phyloP scores from a whole-genome alignment of 768 basidiomycete species.

The Amanita pseudoporphyria region DNA sequence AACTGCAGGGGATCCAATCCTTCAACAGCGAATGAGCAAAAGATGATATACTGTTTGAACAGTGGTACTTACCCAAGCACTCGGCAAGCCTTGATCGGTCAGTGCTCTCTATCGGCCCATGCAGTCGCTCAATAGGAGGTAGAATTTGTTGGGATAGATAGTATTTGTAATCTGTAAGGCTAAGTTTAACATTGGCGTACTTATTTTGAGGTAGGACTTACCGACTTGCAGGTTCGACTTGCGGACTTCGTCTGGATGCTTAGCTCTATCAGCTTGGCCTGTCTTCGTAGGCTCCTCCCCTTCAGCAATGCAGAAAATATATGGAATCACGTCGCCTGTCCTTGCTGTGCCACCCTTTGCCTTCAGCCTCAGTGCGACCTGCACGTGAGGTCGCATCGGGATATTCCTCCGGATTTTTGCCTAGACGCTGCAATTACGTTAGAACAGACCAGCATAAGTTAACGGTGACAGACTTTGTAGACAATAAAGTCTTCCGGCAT shows the following conservation, averaged over 20 bases:
- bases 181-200: slow-evolving; percentile 7
- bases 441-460: background rate
- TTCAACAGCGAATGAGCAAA: slow-evolving; percentile 15
- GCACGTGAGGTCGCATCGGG: slow-evolving; percentile 97
- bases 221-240: slow-evolving; percentile 69
- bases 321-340: slow-evolving; percentile 89
- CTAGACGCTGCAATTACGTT: slow-evolving; percentile 58
- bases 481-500: slow-evolving; percentile 93
- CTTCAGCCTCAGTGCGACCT: slow-evolving; percentile 90
- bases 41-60: background rate
- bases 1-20: slow-evolving; percentile 57
- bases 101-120: slow-evolving; percentile 94
- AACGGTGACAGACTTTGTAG: slow-evolving; percentile 54
- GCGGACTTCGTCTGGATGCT: slow-evolving; percentile 88
- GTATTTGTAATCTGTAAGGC: slow-evolving; percentile 69
- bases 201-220: slow-evolving; percentile 19
- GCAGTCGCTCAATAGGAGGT: slow-evolving; percentile 90
- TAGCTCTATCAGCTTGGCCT: slow-evolving; percentile 83
- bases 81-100: slow-evolving; percentile 89
- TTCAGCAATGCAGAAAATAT: slow-evolving; percentile 81
- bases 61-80: slow-evolving; percentile 75
- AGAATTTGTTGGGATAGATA: slow-evolving; percentile 89
- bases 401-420: slow-evolving; percentile 96
- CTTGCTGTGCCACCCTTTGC: slow-evolving; percentile 71
- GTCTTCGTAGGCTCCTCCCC: slow-evolving; percentile 63